Conservation (phyloP, 169 alveolate genomes). For the Cryptosporidium canis region DNA sequence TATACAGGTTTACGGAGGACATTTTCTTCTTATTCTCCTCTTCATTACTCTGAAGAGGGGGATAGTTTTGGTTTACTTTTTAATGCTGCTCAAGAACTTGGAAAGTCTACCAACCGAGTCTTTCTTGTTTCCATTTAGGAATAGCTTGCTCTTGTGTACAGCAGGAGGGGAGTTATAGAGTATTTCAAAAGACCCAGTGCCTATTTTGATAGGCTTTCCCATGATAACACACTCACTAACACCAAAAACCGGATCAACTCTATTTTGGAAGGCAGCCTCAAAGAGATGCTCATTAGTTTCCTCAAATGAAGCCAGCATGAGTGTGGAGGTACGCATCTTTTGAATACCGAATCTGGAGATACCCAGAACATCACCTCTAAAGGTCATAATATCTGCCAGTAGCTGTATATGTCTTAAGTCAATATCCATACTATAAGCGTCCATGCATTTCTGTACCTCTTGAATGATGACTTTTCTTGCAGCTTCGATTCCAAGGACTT, state of each 20-base stretch:
- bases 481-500: constrained; percentile 95
- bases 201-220: constrained; percentile 94
- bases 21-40: neutral
- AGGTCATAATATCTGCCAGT: constrained; percentile 98
- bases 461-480: constrained; percentile 93
- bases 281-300: constrained; percentile 97
- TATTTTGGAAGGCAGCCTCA: constrained; percentile 95
- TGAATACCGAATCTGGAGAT: constrained; percentile 96
- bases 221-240: constrained; percentile 96
- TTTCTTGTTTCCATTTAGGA: neutral
- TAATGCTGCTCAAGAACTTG: constrained; percentile 28
- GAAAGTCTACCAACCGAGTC: constrained; percentile 49
- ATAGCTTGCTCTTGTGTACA: neutral
- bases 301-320: constrained; percentile 98
- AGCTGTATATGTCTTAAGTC: constrained; percentile 96
- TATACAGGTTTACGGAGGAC: too few relatives aligned
- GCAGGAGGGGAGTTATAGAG: constrained; percentile 75
- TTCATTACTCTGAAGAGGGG: too few relatives aligned
- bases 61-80: neutral
- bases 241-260: constrained; percentile 91
- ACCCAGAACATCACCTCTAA: constrained; percentile 94
- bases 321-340: constrained; percentile 96
- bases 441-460: constrained; percentile 93
- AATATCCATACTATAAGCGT: constrained; percentile 92
- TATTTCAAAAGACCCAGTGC: constrained; percentile 95